phyloP scores from a whole-genome alignment of 208 protist genomes.

The Crithidia bombi region DNA sequence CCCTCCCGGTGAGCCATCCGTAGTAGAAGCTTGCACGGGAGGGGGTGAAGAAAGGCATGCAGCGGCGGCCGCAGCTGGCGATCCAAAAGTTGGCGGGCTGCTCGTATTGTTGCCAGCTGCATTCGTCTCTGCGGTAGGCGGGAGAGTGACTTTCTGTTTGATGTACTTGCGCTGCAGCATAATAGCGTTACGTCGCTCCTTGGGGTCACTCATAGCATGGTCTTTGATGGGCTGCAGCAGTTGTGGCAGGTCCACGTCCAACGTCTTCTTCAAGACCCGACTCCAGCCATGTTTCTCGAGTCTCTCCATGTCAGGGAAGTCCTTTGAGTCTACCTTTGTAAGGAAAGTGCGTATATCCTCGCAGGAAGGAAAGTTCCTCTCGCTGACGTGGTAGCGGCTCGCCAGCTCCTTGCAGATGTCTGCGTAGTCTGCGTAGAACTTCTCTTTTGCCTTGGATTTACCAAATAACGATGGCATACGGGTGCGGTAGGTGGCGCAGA shows the following conservation, averaged over 20 bases:
- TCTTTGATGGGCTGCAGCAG: constrained; percentile 79
- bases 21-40: neutral
- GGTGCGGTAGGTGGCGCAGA: constrained; percentile 65
- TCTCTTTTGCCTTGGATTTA: constrained; percentile 72
- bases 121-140: neutral
- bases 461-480: constrained; percentile 86
- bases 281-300: constrained; percentile 66
- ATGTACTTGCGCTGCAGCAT: constrained; percentile 26
- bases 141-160: neutral
- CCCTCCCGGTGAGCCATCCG: neutral
- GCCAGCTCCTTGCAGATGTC: constrained; percentile 57
- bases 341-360: constrained; percentile 50
- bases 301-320: constrained; percentile 64
- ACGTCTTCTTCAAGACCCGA: constrained; percentile 43
- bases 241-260: constrained; percentile 70
- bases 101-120: neutral
- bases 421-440: constrained; percentile 62
- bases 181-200: constrained; percentile 34
- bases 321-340: constrained; percentile 36
- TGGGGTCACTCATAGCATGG: constrained; percentile 53
- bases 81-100: too few species aligned
- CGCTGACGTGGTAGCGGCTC: constrained; percentile 55
- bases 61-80: too few species aligned
- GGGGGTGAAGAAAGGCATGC: neutral
- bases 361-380: constrained; percentile 50